Percentiles rank a stretch among this genome's conserved stretches.
Evolutionary conservation across 1,284 basidiomycete genomes (phyloP).

Genomic region (Chiua sp.): DNA sequence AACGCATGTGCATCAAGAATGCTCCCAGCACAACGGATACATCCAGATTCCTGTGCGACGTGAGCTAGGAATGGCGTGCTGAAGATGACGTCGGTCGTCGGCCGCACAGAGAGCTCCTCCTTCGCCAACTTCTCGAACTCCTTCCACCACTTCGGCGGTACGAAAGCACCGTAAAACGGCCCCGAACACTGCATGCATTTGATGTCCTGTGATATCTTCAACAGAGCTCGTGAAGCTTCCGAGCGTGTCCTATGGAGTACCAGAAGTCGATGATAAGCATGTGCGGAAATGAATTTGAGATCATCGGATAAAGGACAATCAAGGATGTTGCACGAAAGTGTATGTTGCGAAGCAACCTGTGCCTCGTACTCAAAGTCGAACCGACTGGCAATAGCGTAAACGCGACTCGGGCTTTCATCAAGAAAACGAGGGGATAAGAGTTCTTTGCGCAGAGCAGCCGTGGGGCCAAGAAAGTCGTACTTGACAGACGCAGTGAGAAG

Average conservation of each 20-base stretch:
- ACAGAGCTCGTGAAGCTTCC: constrained; percentile 50
- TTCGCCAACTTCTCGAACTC: constrained; percentile 60
- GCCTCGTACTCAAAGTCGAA: constrained; percentile 65
- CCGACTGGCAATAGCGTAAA: constrained; percentile 72
- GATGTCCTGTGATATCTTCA: constrained; percentile 52
- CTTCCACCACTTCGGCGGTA: constrained; percentile 70
- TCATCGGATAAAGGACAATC: constrained; percentile 63
- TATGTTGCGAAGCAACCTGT: constrained; percentile 56
- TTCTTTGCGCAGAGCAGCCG: constrained; percentile 51
- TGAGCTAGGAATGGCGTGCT: constrained; percentile 61
- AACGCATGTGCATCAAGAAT: constrained; percentile 63
- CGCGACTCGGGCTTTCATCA: constrained; percentile 54
- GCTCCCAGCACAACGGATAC: constrained; percentile 64
- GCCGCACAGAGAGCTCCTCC: constrained; percentile 59
- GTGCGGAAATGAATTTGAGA: constrained; percentile 66
- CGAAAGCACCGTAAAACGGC: constrained; percentile 49
- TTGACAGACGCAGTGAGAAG: constrained; percentile 64
- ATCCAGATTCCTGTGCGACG: constrained; percentile 54
- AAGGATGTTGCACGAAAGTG: constrained; percentile 58
- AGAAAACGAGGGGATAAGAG: constrained; percentile 59
- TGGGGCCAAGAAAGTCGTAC: constrained; percentile 61
- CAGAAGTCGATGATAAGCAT: constrained; percentile 67
- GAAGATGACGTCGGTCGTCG: constrained; percentile 65
- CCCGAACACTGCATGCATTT: constrained; percentile 74
- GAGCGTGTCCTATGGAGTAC: constrained; percentile 61